These are phyloP conservation scores for Magnusiomyces paraingens DNA, from an alignment of 1,139 yeast genomes.

Conservation along the genomic window DNA sequence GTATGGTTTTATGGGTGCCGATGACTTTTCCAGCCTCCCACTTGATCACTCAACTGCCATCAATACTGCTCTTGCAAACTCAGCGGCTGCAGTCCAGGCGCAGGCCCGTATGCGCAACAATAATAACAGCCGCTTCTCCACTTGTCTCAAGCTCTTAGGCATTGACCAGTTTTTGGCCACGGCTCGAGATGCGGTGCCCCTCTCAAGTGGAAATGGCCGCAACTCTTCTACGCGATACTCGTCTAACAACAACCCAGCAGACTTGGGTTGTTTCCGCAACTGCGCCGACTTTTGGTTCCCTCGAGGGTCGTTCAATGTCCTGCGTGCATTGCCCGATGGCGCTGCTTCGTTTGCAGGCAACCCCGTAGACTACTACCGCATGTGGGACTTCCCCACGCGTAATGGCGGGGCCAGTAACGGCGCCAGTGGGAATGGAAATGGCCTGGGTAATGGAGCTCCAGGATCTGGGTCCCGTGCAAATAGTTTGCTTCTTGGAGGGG, in stretches of 20 bases:
- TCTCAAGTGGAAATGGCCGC: neutral
- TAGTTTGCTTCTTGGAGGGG: no score
- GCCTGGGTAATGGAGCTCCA: neutral
- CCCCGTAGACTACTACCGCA: slow-evolving; percentile 32
- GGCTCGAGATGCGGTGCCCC: slow-evolving; percentile 26
- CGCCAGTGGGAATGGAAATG: neutral
- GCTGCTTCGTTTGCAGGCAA: slow-evolving; percentile 32
- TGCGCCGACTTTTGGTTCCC: slow-evolving; percentile 39
- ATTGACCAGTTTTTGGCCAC: slow-evolving; percentile 36
- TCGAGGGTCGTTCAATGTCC: slow-evolving; percentile 19
- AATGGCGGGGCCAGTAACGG: no score
- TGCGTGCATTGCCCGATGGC: slow-evolving; percentile 25
- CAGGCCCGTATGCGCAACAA: slow-evolving; percentile 8
- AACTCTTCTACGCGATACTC: neutral
- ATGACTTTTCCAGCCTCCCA: slow-evolving; percentile 31
- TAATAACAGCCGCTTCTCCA: slow-evolving; percentile 21
- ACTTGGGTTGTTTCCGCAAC: slow-evolving; percentile 33
- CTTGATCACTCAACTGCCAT: slow-evolving; percentile 21
- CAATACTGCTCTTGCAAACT: slow-evolving; percentile 9
- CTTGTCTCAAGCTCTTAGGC: slow-evolving; percentile 29
- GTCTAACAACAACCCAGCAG: slow-evolving; percentile 30
- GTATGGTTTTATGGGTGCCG: slow-evolving; percentile 32
- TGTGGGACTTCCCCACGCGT: slow-evolving; percentile 30
- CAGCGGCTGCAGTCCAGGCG: slow-evolving; percentile 8
- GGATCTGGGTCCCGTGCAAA: neutral